Base-by-base conservation (phyloP, 768 basidiomycete genomes). In the Wakefieldia striispora region DNA sequence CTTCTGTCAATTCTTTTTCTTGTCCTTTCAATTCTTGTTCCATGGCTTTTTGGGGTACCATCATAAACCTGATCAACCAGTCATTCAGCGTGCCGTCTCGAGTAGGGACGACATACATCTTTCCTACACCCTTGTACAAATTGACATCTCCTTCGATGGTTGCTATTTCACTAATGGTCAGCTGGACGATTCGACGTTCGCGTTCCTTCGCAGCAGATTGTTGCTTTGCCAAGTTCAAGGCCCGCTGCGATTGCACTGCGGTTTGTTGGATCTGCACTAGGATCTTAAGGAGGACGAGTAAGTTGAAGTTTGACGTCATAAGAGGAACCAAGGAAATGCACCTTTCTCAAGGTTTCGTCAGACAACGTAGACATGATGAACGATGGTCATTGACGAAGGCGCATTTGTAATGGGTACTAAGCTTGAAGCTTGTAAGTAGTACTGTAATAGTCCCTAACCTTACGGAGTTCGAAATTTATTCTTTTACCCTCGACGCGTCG, bases 51-150 rank as follows among this genome's bases (percentile, higher is more conserved):
- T 90, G 79, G 23, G 91, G 91, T 6, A 90, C 83, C 73, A 84
- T 81, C 80, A 97, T 81, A 68, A 97, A 97, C 91, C 94, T 97
- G 53, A 6, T 20, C 43, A 43, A 10, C 44, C 27, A 3, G 23
- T 47, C 38, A 58, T 39, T 40, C 46, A 23, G 38, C 21, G 16
- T 36, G 13, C 40, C 17, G 33, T 26, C 19, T 39, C 38, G 35
- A 46, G 43, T 6, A 20, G 43, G 36, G 31, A 23, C 42, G 19
- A 57, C 47, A 54, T 55, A 95, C 95, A 95, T 95, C 72, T 97
- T 97, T 27, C 95, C 95, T 39, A 97, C 90, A 40, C 95, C 95
- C 62, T 88, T 93, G 72, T 95, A 97, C 59, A 97, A 72, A 61
- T 87, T 91, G 12, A 88, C 84, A 51, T 87, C 78, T 23, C 80